Evolutionary conservation across 2,329 filamentous ascomycete species (phyloP).

Genomic region (Phialocephala subalpina): DNA sequence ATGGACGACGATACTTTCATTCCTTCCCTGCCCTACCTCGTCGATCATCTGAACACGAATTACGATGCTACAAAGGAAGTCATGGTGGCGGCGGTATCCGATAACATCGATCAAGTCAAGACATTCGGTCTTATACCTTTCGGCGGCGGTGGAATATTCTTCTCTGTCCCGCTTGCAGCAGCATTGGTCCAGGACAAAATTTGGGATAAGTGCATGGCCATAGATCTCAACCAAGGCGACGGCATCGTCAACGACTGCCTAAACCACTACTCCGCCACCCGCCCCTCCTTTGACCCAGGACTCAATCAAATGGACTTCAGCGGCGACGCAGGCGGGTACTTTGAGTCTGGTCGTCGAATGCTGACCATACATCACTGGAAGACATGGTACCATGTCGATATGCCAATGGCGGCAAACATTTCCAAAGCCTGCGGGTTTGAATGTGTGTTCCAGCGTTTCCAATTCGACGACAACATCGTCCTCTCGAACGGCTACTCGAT

Average conservation of each 20-base stretch:
- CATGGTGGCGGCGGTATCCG: constrained; percentile 35
- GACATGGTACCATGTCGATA: constrained; percentile 36
- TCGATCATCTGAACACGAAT: constrained; percentile 29
- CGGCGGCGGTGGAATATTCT: constrained; percentile 40
- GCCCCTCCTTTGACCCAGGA: constrained; percentile 33
- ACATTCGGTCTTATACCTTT: constrained; percentile 36
- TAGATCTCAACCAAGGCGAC: constrained; percentile 34
- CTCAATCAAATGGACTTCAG: constrained; percentile 41
- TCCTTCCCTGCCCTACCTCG: constrained; percentile 36
- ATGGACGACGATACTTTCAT: constrained; percentile 43
- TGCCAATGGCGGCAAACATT: constrained; percentile 26
- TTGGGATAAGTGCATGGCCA: constrained; percentile 32
- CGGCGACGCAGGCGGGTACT: constrained; percentile 36
- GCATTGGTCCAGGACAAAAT: constrained; percentile 22
- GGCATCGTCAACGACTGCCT: constrained; percentile 38
- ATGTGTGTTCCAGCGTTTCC: constrained; percentile 52
- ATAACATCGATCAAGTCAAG: constrained; percentile 35
- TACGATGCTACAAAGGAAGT: constrained; percentile 32
- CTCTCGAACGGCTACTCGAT: constrained; percentile 52
- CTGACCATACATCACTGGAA: constrained; percentile 41
- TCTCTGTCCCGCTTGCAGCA: constrained; percentile 37
- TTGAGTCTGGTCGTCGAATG: constrained; percentile 36
- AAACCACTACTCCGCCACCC: constrained; percentile 25
- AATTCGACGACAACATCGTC: constrained; percentile 50
- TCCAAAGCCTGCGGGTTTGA: constrained; percentile 36